Evolutionary conservation across 2,329 filamentous ascomycete genomes (phyloP).

Genomic region (Parafenestella ontariensis): DNA sequence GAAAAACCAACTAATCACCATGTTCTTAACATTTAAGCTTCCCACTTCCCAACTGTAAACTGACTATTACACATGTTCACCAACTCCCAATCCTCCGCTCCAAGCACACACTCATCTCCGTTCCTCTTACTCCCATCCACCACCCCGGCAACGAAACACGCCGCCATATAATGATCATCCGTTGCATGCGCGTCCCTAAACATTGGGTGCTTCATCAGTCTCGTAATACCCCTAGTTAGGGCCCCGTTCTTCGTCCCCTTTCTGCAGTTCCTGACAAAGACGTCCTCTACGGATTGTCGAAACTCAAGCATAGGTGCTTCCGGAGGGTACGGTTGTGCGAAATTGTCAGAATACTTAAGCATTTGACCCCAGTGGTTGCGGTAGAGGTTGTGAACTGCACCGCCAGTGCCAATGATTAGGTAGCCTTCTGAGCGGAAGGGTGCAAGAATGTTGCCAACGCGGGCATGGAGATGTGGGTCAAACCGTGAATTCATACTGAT

Average conservation of each 20-base stretch:
- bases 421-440: constrained; percentile 62
- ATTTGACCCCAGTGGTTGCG: constrained; percentile 71
- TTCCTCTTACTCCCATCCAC: constrained; percentile 30
- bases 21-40: not conserved
- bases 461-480: constrained; percentile 64
- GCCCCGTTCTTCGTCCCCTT: constrained; percentile 56
- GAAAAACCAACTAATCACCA: not conserved
- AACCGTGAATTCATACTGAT: constrained; percentile 63
- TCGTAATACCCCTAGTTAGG: constrained; percentile 62
- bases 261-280: constrained; percentile 57
- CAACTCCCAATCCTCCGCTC: constrained; percentile 44
- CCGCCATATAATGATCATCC: constrained; percentile 74
- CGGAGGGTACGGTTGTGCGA: constrained; percentile 65
- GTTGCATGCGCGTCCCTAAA: constrained; percentile 73
- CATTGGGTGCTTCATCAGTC: constrained; percentile 72
- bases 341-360: constrained; percentile 68
- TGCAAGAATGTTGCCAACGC: constrained; percentile 64
- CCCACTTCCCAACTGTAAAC: constrained; percentile 40
- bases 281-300: constrained; percentile 69
- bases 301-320: constrained; percentile 70
- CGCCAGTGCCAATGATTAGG: constrained; percentile 66
- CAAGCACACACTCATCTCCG: constrained; percentile 32
- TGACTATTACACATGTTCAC: constrained; percentile 47
- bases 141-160: constrained; percentile 67
- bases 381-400: constrained; percentile 74